phyloP scores from a whole-genome alignment of 306 rosid species.

The Lathyrus sativus region DNA sequence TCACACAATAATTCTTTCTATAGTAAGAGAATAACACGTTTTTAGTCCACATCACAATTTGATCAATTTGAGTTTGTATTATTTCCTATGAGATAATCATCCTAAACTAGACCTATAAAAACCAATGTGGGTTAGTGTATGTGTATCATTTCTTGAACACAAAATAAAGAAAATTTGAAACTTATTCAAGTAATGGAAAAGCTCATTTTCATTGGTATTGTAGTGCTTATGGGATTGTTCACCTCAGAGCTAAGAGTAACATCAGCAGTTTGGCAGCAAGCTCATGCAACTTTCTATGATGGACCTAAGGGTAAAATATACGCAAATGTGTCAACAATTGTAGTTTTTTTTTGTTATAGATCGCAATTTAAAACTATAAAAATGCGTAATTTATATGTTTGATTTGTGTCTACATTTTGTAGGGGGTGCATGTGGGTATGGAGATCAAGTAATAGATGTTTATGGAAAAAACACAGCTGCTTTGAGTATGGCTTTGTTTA shows the following conservation, averaged over 20 bases:
- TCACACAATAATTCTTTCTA: constrained; percentile 13
- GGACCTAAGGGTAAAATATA: constrained; percentile 34
- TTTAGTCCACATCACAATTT: constrained; percentile 33
- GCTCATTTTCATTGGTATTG: constrained; percentile 23
- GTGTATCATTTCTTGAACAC: constrained; percentile 29
- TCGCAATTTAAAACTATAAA: neutral
- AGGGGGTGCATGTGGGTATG: constrained; percentile 88
- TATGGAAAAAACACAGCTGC: constrained; percentile 72
- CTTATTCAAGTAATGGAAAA: constrained; percentile 40
- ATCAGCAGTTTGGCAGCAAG: constrained; percentile 48
- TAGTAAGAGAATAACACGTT: constrained; percentile 5
- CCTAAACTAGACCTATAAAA: constrained; percentile 44
- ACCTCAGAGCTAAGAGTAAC: constrained; percentile 41
- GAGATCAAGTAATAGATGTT: constrained; percentile 50
- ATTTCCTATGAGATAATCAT: constrained; percentile 21
- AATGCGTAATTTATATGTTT: constrained; percentile 1
- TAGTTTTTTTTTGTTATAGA: neutral
- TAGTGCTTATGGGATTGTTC: constrained; percentile 37
- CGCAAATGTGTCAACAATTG: neutral
- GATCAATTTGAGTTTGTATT: neutral
- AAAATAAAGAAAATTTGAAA: constrained; percentile 29
- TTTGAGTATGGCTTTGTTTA: constrained; percentile 59
- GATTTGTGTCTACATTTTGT: constrained; percentile 2
- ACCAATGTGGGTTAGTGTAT: neutral
- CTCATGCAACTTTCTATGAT: constrained; percentile 69